Base-by-base conservation (phyloP, 176 grass and related monocot genomes). In the Phragmites australis region DNA sequence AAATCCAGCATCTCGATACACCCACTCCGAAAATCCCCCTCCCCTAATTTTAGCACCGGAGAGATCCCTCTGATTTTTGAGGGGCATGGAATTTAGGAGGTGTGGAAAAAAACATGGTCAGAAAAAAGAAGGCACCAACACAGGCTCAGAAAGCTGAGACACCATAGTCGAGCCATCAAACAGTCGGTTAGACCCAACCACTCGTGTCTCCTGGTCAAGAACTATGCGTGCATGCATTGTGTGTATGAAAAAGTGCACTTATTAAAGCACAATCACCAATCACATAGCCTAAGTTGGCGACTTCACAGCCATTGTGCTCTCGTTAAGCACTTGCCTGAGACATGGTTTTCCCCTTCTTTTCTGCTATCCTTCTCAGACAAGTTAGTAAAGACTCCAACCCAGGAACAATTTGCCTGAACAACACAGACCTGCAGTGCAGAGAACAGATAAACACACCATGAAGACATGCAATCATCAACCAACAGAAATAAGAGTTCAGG, bases 351-450 rank as follows among this genome's bases (percentile, higher is more conserved):
- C 85, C 77, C 43, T 93, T 98, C 80, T 69, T 85, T 66, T 93
- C 58, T 60, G 92, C 86, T 59, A 91, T 93, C 18, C 48, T 34
- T 72, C 54, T 85, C 58, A 93, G 75, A n/a, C 81, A 93, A 76
- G 53, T 49, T 54, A 98, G 84, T 58, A 95, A 73, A 79, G 90
- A 66, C n/a, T 84, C 84, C 47, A 99, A 42, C 27, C 92, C 90
- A 78, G 96, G 96, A 60, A 99, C 88, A 85, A 99, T 91, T 83
- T 99, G 96, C 21, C 90, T 86, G 79, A 99, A 95, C 57, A 99
- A 81, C 52, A 99, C 75, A 41, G 74, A 83, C 75, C 96, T 99
- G 88, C 9, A 64, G 57, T 76, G 84, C 7, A 49, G 63, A 75
- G 8, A 43, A 57, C 39, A 83, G 74, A 65, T 4, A 25, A 72